These are phyloP conservation scores for Auricularia heimuer DNA, from an alignment of 768 basidiomycete species.

Conservation along the genomic window DNA sequence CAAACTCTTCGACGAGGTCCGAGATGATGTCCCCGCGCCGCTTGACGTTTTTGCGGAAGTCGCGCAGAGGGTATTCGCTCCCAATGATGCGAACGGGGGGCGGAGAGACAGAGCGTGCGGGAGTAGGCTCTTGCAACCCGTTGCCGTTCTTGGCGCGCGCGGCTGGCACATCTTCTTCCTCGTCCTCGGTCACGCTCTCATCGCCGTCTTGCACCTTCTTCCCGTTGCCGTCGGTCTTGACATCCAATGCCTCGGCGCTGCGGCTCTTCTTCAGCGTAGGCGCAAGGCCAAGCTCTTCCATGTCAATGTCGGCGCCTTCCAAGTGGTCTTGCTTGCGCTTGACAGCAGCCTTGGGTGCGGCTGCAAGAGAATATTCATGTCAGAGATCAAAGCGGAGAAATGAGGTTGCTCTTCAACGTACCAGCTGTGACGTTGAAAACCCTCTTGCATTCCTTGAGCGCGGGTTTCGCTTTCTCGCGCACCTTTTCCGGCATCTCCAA, in stretches of 20 bases:
- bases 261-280: slow-evolving; percentile 11
- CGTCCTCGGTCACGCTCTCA: slow-evolving; percentile 7
- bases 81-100: slow-evolving; percentile 63
- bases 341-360: slow-evolving; percentile 40
- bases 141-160: slow-evolving; percentile 8
- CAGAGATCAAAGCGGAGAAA: no score
- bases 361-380: background rate
- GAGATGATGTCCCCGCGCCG: slow-evolving; percentile 67
- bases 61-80: slow-evolving; percentile 57
- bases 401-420: slow-evolving; percentile 15
- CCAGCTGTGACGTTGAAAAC: slow-evolving; percentile 76
- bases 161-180: slow-evolving; percentile 4
- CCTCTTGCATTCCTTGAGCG: slow-evolving; percentile 51
- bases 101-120: slow-evolving; percentile 26
- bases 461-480: slow-evolving; percentile 45
- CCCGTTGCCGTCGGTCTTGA: background rate
- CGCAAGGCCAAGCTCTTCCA: slow-evolving; percentile 16
- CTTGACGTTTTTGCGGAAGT: slow-evolving; percentile 60
- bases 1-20: slow-evolving; percentile 78
- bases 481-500: slow-evolving; percentile 67
- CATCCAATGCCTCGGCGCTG: background rate
- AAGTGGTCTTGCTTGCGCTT: slow-evolving; percentile 55
- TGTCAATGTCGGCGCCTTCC: slow-evolving; percentile 43
- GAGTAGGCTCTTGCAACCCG: slow-evolving; percentile 7
- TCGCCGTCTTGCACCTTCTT: background rate